Percentiles rank a stretch among this genome's conserved stretches.
Conservation (phyloP, 1,284 basidiomycete genomes). For the Puccinia coronata region DNA sequence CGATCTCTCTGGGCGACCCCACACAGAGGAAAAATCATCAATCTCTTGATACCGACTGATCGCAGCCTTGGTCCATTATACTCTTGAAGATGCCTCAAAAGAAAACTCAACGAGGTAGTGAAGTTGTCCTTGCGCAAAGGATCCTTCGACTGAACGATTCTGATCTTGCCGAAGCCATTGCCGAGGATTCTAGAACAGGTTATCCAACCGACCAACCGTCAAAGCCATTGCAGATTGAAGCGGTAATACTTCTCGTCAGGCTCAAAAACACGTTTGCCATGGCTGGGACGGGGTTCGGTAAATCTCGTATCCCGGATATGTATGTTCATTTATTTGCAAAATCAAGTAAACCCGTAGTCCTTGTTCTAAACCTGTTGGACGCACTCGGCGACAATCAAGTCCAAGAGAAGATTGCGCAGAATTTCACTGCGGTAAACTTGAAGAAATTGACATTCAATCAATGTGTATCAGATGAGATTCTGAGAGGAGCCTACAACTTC, state of each 20-base stretch:
- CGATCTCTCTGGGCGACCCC: too few relatives aligned
- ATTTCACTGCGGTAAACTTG: not conserved
- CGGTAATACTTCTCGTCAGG: not conserved
- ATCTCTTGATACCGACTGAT: too few relatives aligned
- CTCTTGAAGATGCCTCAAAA: too few relatives aligned
- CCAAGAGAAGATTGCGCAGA: not conserved
- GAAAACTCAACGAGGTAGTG: too few relatives aligned
- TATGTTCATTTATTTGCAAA: not conserved
- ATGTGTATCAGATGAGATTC: not conserved
- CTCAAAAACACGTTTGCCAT: not conserved
- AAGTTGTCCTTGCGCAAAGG: too few relatives aligned
- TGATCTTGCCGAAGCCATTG: too few relatives aligned
- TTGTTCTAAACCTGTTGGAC: not conserved
- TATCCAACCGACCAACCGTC: not conserved
- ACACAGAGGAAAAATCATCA: too few relatives aligned
- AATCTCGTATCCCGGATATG: not conserved
- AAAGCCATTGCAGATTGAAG: not conserved
- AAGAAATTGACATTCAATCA: not conserved
- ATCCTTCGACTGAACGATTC: too few relatives aligned
- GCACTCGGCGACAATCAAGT: not conserved
- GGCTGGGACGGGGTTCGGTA: not conserved
- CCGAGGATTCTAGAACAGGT: not conserved
- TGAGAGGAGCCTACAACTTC: not conserved
- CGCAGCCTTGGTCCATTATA: too few relatives aligned
- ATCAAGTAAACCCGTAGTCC: not conserved